Evolutionary conservation across 2,329 filamentous ascomycete species (phyloP), one percentile per base, ranked within the genome.

Genomic region (Neofusicoccum laricinum): DNA sequence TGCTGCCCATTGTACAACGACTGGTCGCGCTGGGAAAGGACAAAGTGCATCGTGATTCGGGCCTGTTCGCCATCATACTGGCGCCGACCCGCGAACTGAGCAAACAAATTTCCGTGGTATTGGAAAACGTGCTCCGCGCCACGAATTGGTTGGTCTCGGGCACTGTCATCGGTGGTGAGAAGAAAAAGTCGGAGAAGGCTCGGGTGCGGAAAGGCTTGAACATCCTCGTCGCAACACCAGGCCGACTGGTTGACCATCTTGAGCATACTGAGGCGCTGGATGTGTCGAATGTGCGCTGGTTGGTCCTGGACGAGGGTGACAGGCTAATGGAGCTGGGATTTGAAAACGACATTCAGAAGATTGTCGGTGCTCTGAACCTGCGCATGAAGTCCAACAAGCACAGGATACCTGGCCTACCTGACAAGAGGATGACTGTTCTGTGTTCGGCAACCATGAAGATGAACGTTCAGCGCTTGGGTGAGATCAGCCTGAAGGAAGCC

Each of bases 361-460:
- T 97, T 68, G 90, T 99, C 15, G 84, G 87, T 63, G 90, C 90
- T 67, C 86, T 98, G 64, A 88, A 93, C 67, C 80, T 88, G 49
- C 84, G 89, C 63, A 78, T 82, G 34, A 75, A 90, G 19, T 81
- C 84, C 41, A 84, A 85, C 64, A 85, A 84, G 63, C 86, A 86
- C 34, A 82, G 89, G 41, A 86, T 86, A 3, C 84, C 85, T 17
- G 81, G 90, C 3, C 82, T 97, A 7, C 89, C 92, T 0, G 87
- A 87, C 61, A 86, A 93, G 68, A 86, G 93, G 64, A 89, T 92
- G 1, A 98, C 95, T 0, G 85, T 99, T 3, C 85, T 99, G 2
- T 99, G 95, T 76, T 99, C 95, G 3, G 95, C 95, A 2, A 99
- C 95, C 0, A 91, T 99, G 88, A 97, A 97, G 80, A 93, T 96